Conservation (phyloP, 768 basidiomycete species). For the Hydnomerulius pinastri region DNA sequence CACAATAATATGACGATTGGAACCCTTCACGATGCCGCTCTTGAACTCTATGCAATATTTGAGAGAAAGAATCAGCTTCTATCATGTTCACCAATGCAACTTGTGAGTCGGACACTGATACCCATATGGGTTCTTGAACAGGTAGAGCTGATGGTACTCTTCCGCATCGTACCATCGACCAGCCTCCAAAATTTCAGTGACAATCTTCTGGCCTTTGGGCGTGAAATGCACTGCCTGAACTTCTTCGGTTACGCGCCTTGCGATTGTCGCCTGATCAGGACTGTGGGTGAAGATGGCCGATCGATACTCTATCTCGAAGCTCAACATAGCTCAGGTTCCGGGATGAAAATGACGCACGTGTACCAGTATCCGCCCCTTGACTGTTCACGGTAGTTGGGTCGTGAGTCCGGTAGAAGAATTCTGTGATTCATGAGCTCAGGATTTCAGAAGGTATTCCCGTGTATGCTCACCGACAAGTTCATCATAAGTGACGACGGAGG, state of each 20-base stretch:
- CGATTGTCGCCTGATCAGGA: slow-evolving; percentile 69
- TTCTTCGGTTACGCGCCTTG: slow-evolving; percentile 76
- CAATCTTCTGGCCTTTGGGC: slow-evolving; percentile 70
- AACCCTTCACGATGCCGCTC: too few relatives aligned
- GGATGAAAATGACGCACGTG: slow-evolving; percentile 53
- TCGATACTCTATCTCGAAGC: slow-evolving; percentile 70
- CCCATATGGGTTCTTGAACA: slow-evolving; percentile 78
- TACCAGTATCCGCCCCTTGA: slow-evolving; percentile 78
- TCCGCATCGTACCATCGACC: slow-evolving; percentile 92
- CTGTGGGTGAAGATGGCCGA: slow-evolving; percentile 86
- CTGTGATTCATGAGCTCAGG: slow-evolving; percentile 35
- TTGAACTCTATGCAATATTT: too few relatives aligned
- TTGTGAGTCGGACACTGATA: too few relatives aligned
- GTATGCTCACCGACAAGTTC: slow-evolving; percentile 79
- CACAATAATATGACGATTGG: too few relatives aligned
- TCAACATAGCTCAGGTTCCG: neutral
- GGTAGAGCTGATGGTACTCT: slow-evolving; percentile 81
- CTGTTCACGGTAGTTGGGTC: slow-evolving; percentile 84
- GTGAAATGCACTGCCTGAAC: slow-evolving; percentile 84
- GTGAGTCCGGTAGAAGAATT: slow-evolving; percentile 95
- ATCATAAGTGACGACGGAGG: slow-evolving; percentile 70
- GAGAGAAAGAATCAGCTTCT: too few relatives aligned
- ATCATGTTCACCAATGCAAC: slow-evolving; percentile 85
- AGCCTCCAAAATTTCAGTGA: slow-evolving; percentile 79
- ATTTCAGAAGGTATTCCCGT: neutral